phyloP scores from a whole-genome alignment of 2,329 filamentous ascomycete species.

The Calonectria hawksworthii region DNA sequence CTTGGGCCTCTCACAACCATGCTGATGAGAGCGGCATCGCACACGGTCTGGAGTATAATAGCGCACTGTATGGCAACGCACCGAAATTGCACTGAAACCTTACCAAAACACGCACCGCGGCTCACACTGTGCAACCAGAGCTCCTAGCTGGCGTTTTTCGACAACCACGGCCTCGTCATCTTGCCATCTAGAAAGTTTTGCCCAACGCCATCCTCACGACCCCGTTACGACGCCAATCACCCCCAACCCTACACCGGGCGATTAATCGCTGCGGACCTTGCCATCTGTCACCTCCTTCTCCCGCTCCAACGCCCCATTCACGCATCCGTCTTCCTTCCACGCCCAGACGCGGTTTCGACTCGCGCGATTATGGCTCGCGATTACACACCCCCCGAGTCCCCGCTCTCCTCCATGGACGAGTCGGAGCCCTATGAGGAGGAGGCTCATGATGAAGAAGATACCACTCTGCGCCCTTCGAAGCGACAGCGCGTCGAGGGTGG shows the following conservation, averaged over 20 bases:
- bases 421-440: slow-evolving; percentile 64
- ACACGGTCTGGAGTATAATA: slow-evolving; percentile 27
- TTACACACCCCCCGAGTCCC: slow-evolving; percentile 59
- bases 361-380: slow-evolving; percentile 53
- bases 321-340: slow-evolving; percentile 20
- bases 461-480: slow-evolving; percentile 60
- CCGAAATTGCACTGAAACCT: not conserved
- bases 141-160: slow-evolving; percentile 46
- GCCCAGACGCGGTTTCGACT: slow-evolving; percentile 40
- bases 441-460: slow-evolving; percentile 57
- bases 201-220: slow-evolving; percentile 17
- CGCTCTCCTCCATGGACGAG: slow-evolving; percentile 62
- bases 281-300: not conserved
- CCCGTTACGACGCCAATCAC: slow-evolving; percentile 3
- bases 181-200: slow-evolving; percentile 18
- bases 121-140: slow-evolving; percentile 41
- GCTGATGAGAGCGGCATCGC: slow-evolving; percentile 34
- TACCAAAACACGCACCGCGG: not conserved
- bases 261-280: not conserved
- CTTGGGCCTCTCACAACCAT: slow-evolving; percentile 9
- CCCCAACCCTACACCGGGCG: not conserved
- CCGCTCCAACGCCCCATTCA: not conserved
- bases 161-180: slow-evolving; percentile 28
- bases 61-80: slow-evolving; percentile 34
- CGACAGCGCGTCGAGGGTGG: slow-evolving; percentile 61